Percentiles rank a stretch among this genome's conserved stretches.
phyloP scores from a whole-genome alignment of 2,329 filamentous ascomycete species.

The Fusarium graminum region DNA sequence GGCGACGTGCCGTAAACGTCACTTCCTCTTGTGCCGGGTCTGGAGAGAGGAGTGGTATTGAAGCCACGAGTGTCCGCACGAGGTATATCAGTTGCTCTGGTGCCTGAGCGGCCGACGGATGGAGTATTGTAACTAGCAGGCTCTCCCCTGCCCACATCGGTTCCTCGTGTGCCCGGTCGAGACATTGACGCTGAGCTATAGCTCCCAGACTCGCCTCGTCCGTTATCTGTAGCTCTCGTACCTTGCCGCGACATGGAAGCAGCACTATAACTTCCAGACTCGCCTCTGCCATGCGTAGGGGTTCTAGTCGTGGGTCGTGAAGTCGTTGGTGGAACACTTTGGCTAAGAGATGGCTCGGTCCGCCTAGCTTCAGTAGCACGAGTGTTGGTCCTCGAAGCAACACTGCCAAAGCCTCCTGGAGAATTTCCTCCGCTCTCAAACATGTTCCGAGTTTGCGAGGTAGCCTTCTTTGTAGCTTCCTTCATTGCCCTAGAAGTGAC shows the following conservation, averaged over 20 bases:
- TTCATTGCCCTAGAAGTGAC: slow-evolving; percentile 97
- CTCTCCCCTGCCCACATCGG: slow-evolving; percentile 49
- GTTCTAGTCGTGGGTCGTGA: slow-evolving; percentile 35
- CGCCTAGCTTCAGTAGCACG: slow-evolving; percentile 36
- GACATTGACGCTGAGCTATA: slow-evolving; percentile 45
- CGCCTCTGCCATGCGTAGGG: slow-evolving; percentile 36
- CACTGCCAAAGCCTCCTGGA: slow-evolving; percentile 45
- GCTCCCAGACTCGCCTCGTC: slow-evolving; percentile 49
- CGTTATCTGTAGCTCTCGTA: slow-evolving; percentile 36
- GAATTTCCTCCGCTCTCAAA: slow-evolving; percentile 66
- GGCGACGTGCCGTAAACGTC: slow-evolving; percentile 53
- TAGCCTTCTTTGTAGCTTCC: slow-evolving; percentile 90
- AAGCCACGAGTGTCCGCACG: slow-evolving; percentile 41
- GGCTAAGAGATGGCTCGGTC: slow-evolving; percentile 32
- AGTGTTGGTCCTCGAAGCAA: slow-evolving; percentile 46
- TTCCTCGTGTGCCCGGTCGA: slow-evolving; percentile 44
- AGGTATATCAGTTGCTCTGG: slow-evolving; percentile 42
- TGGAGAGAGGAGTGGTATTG: slow-evolving; percentile 60
- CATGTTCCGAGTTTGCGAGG: slow-evolving; percentile 84
- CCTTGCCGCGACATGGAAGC: slow-evolving; percentile 58
- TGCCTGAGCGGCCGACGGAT: slow-evolving; percentile 44
- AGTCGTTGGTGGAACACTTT: slow-evolving; percentile 32
- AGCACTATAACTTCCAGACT: slow-evolving; percentile 44
- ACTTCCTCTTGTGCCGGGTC: slow-evolving; percentile 53
- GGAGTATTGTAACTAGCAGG: slow-evolving; percentile 37